Percentiles rank a stretch among this genome's conserved stretches.
Evolutionary conservation across 2,329 filamentous ascomycete genomes (phyloP).

Genomic region (Talaromyces verruculosus): DNA sequence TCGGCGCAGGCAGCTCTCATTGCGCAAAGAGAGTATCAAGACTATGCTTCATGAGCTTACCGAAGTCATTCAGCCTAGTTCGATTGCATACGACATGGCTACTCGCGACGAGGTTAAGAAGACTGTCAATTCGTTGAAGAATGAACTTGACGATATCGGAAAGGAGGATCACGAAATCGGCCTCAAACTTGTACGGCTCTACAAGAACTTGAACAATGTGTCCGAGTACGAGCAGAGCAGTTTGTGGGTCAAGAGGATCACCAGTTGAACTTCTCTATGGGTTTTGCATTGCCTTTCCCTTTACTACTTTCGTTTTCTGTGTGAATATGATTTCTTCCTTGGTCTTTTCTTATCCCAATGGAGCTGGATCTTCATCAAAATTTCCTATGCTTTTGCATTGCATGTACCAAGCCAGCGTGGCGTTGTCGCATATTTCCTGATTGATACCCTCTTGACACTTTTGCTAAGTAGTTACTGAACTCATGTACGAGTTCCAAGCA

Average conservation of each 20-base stretch:
- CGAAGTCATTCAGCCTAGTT: conserved; percentile 69
- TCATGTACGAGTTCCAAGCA: background rate
- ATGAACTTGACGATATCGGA: conserved; percentile 70
- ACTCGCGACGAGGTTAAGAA: conserved; percentile 56
- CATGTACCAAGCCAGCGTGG: conserved; percentile 11
- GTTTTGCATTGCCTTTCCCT: background rate
- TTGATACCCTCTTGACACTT: background rate
- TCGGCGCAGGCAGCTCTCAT: conserved; percentile 62
- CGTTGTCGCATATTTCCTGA: background rate
- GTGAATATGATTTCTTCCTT: conserved; percentile 10
- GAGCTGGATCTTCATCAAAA: conserved; percentile 16
- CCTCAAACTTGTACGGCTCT: conserved; percentile 69
- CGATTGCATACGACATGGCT: conserved; percentile 67
- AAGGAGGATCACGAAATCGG: conserved; percentile 77
- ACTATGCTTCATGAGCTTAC: conserved; percentile 74
- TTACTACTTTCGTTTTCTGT: background rate
- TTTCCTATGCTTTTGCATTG: conserved; percentile 1
- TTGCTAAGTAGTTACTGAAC: background rate
- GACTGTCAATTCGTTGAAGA: conserved; percentile 65
- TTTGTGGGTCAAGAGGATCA: conserved; percentile 77
- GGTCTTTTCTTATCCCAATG: conserved; percentile 5
- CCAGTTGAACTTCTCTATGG: conserved; percentile 33
- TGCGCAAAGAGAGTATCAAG: conserved; percentile 69
- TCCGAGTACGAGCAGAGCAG: conserved; percentile 54
- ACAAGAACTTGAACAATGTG: conserved; percentile 71